These are phyloP conservation scores for Pythium oligandrum DNA, from an alignment of 352 stramenopile species.

Conservation along the genomic window DNA sequence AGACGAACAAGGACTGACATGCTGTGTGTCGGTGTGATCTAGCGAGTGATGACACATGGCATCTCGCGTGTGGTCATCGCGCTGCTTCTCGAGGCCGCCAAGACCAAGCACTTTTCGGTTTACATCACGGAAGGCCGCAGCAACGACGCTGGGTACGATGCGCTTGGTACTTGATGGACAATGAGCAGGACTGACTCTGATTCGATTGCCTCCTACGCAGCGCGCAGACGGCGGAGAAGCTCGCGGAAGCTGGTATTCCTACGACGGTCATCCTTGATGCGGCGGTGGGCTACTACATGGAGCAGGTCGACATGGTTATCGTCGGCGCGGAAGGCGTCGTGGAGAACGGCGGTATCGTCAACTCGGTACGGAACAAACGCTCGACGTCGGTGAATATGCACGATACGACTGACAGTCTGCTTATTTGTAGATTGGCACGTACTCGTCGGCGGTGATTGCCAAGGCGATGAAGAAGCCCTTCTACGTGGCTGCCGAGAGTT, in stretches of 20 bases:
- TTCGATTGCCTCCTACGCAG: slow-evolving; percentile 13
- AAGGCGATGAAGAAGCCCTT: slow-evolving; percentile 96
- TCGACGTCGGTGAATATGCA: neutral
- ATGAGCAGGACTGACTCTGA: too few species aligned
- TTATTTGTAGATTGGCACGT: slow-evolving; percentile 88
- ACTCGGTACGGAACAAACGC: slow-evolving; percentile 72
- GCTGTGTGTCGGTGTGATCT: neutral
- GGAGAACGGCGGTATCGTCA: slow-evolving; percentile 97
- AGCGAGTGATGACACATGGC: slow-evolving; percentile 93
- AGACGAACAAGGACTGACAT: too few species aligned
- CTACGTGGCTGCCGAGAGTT: slow-evolving; percentile 97
- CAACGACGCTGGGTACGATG: slow-evolving; percentile 79
- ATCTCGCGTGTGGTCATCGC: slow-evolving; percentile 90
- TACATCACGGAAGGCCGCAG: slow-evolving; percentile 92
- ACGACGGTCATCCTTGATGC: slow-evolving; percentile 95
- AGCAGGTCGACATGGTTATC: slow-evolving; percentile 94
- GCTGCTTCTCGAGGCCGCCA: slow-evolving; percentile 87
- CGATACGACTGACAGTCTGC: too few species aligned
- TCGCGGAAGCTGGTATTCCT: slow-evolving; percentile 87
- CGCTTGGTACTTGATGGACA: slow-evolving; percentile 1
- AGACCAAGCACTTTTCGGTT: slow-evolving; percentile 92
- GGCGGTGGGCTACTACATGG: slow-evolving; percentile 95
- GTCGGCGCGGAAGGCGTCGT: slow-evolving; percentile 95
- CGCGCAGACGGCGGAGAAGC: slow-evolving; percentile 69
- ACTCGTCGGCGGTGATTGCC: slow-evolving; percentile 91